These are phyloP conservation scores for Rhodamnia argentea DNA, from an alignment of 345 rosid genomes.

Conservation along the genomic window DNA sequence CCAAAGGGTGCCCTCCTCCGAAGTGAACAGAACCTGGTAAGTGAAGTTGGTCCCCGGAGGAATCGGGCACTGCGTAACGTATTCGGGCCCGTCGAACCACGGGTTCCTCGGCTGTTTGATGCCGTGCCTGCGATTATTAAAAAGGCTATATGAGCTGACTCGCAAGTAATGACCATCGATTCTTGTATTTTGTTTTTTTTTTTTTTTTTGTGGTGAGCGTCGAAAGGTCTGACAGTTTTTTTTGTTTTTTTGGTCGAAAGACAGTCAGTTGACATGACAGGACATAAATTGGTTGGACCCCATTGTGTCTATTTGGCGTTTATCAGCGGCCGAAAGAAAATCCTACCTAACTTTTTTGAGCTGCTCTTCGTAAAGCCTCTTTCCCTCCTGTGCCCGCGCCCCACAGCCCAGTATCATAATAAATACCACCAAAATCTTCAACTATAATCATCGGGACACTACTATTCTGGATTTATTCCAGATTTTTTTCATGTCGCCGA, in stretches of 20 bases:
- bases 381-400: neutral
- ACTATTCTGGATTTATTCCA: no score
- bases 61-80: constrained; percentile 31
- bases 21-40: constrained; percentile 6
- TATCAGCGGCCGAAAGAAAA: neutral
- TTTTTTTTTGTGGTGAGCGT: no score
- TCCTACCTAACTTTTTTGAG: neutral
- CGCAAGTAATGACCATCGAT: neutral
- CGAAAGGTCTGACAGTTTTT: no score
- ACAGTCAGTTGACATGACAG: neutral
- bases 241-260: neutral
- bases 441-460: neutral
- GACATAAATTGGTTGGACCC: neutral
- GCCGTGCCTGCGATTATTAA: constrained; percentile 8
- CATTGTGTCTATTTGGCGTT: neutral
- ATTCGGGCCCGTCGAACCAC: constrained; percentile 36
- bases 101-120: constrained; percentile 25
- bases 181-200: neutral
- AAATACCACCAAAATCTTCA: neutral
- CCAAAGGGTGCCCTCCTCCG: constrained; percentile 19
- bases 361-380: neutral
- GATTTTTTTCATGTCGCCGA: no score
- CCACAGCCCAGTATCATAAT: neutral
- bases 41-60: constrained; percentile 7
- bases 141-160: neutral